Evolutionary conservation across 148 eudicot genomes (phyloP).

Genomic region (Dianthus caryophyllus): DNA sequence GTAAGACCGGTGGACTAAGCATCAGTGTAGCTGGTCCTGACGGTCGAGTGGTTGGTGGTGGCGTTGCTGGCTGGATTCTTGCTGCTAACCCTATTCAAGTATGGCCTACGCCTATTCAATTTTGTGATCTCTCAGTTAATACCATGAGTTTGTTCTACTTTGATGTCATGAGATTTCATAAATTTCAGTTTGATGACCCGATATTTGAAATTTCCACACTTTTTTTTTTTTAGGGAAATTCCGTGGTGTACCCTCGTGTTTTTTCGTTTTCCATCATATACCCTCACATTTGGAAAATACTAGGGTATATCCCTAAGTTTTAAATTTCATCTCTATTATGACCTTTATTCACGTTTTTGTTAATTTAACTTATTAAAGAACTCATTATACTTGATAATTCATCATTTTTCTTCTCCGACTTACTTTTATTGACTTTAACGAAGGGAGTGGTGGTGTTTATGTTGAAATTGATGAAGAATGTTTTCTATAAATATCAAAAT

Average conservation of each 20-base stretch:
- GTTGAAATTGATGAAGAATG: too few relatives aligned
- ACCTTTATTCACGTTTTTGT: too few relatives aligned
- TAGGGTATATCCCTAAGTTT: too few relatives aligned
- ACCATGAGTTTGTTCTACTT: background rate
- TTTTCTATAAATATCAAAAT: too few relatives aligned
- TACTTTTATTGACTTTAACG: background rate
- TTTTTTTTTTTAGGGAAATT: background rate
- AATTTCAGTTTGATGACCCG: background rate
- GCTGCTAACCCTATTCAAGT: slow-evolving; percentile 90
- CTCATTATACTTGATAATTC: background rate
- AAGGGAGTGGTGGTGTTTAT: too few relatives aligned
- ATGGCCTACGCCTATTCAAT: slow-evolving; percentile 10
- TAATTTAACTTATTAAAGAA: background rate
- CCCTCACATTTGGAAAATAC: too few relatives aligned
- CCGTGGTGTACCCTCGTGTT: too few relatives aligned
- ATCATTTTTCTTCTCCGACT: too few relatives aligned
- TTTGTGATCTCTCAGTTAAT: too few relatives aligned
- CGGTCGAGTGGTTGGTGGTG: slow-evolving; percentile 84
- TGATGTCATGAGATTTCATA: background rate
- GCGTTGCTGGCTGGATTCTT: slow-evolving; percentile 62
- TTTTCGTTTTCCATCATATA: too few relatives aligned
- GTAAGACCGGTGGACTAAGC: slow-evolving; percentile 68
- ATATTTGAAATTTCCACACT: background rate
- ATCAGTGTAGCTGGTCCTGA: slow-evolving; percentile 77
- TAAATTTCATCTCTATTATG: too few relatives aligned